These are phyloP conservation scores for Hypoxylon rickii DNA, from an alignment of 495 filamentous ascomycete species.

Conservation along the genomic window DNA sequence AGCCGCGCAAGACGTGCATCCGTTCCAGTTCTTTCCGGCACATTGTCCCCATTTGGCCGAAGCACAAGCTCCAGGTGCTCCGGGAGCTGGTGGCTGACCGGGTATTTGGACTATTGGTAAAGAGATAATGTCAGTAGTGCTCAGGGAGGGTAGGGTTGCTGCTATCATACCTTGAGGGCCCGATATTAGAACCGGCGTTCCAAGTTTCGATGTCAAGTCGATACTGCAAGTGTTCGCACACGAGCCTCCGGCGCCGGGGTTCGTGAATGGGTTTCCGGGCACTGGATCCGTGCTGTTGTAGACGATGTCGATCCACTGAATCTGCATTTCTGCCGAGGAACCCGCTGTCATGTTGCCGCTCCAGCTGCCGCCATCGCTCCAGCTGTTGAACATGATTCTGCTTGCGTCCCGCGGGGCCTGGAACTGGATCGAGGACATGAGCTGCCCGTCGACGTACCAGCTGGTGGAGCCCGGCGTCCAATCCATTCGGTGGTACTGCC, in stretches of 20 bases:
- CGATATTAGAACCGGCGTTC: conserved; percentile 51
- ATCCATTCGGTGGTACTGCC: conserved; percentile 73
- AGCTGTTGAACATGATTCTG: conserved; percentile 69
- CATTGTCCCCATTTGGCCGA: conserved; percentile 50
- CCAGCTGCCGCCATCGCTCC: conserved; percentile 76
- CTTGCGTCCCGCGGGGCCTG: conserved; percentile 62
- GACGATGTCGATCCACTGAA: conserved; percentile 75
- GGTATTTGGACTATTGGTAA: neutral
- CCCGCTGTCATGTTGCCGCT: conserved; percentile 68
- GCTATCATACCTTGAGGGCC: conserved; percentile 29
- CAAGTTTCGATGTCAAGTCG: conserved; percentile 49
- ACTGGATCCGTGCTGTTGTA: conserved; percentile 60
- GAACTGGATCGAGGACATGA: conserved; percentile 62
- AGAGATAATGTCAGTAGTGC: conserved; percentile 1
- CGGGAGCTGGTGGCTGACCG: conserved; percentile 6
- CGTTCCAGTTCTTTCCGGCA: conserved; percentile 48
- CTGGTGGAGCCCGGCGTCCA: conserved; percentile 58
- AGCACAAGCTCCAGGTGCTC: conserved; percentile 22
- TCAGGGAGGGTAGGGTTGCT: neutral
- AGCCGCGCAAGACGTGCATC: conserved; percentile 43
- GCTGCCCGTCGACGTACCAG: conserved; percentile 67
- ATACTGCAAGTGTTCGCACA: conserved; percentile 55
- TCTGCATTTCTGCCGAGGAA: conserved; percentile 64
- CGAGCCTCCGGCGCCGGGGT: conserved; percentile 27
- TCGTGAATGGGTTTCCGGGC: conserved; percentile 16